Evolutionary conservation across 108 stramenopile genomes (phyloP), one percentile per base, ranked within the genome.

Genomic region (Seminavis robusta): DNA sequence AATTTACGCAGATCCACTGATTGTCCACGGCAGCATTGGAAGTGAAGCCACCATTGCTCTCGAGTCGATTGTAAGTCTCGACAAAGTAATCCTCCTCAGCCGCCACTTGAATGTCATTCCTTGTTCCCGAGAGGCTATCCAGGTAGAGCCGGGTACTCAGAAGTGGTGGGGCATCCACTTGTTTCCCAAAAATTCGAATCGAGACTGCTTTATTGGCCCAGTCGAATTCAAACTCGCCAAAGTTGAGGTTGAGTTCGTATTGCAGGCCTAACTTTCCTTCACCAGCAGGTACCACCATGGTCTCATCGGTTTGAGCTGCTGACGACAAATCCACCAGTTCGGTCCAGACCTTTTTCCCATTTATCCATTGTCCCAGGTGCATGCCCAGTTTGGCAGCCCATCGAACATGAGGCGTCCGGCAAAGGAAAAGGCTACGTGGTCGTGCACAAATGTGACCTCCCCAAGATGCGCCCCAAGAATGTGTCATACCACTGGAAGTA

Each of bases 401-500:
- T 51, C 58, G 43, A 49, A 65, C 9, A 49, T 50, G 52, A 20
- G 33, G 23, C 27, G 36, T 29, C 32, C 26, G 26, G 29, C 76
- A 71, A 0, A 64, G 20, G 7, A 25, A 49, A 36, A 52, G 67
- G 4, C 61, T 44, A 19, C 72, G 54, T 28, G 71, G 61, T 21
- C 67, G 38, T 15, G 73, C 77, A 65, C 68, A 77, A 50, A 57
- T 47, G 33, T n/a, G 11, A 24, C 50, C 69, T 53, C 60, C 56
- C n/a, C n/a, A n/a, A 33, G 37, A 43, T 10, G 34, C 13, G 3
- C 80, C 77, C 92, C 88, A 90, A 0, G 85, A 79, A 52, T 94
- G 92, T 0, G 88, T 89, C 83, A 92, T 70, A 25, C 90, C 90
- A 23, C 77, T 80, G 8, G 86, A 86, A 0, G 90, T 92, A 23